Conservation (phyloP, 108 stramenopile species). For the Nannochloropsis gaditana region DNA sequence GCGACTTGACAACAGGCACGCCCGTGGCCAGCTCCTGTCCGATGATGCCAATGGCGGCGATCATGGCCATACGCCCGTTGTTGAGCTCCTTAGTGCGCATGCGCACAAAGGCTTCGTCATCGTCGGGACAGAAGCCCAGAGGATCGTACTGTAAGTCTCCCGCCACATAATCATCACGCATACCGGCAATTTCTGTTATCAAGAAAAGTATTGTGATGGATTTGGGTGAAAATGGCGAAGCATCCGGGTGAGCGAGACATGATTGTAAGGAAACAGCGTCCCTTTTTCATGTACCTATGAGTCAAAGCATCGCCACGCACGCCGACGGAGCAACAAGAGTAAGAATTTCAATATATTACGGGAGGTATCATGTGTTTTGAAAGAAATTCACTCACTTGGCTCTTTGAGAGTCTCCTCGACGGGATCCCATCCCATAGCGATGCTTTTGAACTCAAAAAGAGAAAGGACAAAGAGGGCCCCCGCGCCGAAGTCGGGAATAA, state of each 20-base stretch:
- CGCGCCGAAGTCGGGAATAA: not conserved
- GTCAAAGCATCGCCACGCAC: no score
- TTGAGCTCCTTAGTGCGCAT: slow-evolving; percentile 79
- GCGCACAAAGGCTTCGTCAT: slow-evolving; percentile 56
- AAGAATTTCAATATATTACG: no score
- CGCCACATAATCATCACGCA: slow-evolving; percentile 63
- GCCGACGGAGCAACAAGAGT: no score
- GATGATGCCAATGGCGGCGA: slow-evolving; percentile 64
- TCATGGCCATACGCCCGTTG: slow-evolving; percentile 75
- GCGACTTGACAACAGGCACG: not conserved
- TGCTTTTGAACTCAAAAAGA: not conserved
- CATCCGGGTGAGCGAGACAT: no score
- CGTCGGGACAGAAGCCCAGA: slow-evolving; percentile 64
- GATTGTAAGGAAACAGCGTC: no score
- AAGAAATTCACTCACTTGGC: not conserved
- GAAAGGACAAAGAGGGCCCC: not conserved
- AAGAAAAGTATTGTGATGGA: not conserved
- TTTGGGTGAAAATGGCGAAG: no score
- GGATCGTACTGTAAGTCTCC: slow-evolving; percentile 77
- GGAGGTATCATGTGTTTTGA: no score
- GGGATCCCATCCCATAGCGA: slow-evolving; percentile 9
- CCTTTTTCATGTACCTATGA: no score
- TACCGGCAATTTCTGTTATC: not conserved
- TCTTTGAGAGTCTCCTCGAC: slow-evolving; percentile 6
- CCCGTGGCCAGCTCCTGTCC: slow-evolving; percentile 60